Evolutionary conservation across 352 stramenopile genomes (phyloP).

Genomic region (Halophytophthora polymorphica): DNA sequence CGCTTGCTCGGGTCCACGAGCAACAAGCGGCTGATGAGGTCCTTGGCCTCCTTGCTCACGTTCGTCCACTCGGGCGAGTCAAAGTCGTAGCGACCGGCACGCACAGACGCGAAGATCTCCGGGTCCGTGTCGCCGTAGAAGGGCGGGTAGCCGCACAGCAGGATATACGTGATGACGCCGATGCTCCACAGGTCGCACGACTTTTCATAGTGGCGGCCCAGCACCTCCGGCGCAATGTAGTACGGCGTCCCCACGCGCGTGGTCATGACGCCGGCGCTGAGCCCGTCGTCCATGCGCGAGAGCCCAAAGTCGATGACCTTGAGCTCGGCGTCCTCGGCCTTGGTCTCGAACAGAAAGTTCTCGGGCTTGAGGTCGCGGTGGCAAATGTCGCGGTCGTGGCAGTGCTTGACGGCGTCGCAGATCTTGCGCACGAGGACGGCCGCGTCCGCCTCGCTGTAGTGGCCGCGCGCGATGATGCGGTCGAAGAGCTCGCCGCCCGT

Average conservation of each 20-base stretch:
- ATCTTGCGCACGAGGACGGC: conserved; percentile 96
- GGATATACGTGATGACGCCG: conserved; percentile 94
- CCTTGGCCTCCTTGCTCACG: conserved; percentile 89
- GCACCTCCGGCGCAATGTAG: conserved; percentile 94
- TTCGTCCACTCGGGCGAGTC: conserved; percentile 83
- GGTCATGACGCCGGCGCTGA: conserved; percentile 86
- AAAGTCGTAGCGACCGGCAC: conserved; percentile 79
- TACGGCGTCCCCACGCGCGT: conserved; percentile 97
- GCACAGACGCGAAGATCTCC: conserved; percentile 87
- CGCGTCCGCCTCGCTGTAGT: conserved; percentile 98
- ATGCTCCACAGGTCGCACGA: conserved; percentile 97
- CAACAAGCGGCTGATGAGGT: conserved; percentile 93
- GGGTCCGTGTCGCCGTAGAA: conserved; percentile 95
- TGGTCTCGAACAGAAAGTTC: conserved; percentile 94
- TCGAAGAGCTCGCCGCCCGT: conserved; percentile 96
- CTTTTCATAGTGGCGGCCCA: conserved; percentile 94
- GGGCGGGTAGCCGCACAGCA: conserved; percentile 94
- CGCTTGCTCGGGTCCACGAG: conserved; percentile 90
- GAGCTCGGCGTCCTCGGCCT: conserved; percentile 88
- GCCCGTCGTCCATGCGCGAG: conserved; percentile 87
- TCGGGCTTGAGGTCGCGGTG: conserved; percentile 98
- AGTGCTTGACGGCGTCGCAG: conserved; percentile 95
- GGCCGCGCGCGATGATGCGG: conserved; percentile 85
- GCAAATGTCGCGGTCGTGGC: conserved; percentile 97
- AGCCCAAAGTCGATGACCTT: conserved; percentile 99